phyloP scores from a whole-genome alignment of 495 filamentous ascomycete genomes.

The Pyrenula aspistea region DNA sequence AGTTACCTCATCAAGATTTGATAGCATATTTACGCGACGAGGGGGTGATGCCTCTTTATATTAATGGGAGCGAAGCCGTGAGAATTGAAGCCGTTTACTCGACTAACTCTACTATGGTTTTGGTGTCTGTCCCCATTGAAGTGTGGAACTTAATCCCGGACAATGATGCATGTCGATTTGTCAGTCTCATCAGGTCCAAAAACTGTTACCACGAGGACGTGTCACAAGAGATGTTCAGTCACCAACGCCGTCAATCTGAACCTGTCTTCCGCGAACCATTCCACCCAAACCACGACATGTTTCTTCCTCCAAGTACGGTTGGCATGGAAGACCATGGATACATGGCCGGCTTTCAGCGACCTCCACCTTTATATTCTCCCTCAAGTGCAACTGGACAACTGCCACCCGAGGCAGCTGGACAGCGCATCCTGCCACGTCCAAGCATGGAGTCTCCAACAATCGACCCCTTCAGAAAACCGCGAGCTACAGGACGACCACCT shows the following conservation, averaged over 20 bases:
- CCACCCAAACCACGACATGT: neutral
- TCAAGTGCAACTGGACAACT: neutral
- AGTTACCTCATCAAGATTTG: neutral
- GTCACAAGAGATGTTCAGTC: neutral
- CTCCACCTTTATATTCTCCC: neutral
- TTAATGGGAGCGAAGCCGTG: neutral
- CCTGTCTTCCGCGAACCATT: neutral
- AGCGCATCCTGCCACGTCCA: neutral
- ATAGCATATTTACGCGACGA: neutral
- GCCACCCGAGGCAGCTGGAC: neutral
- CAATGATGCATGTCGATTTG: neutral
- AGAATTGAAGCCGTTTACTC: neutral
- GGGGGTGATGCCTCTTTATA: neutral
- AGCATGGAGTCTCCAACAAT: neutral
- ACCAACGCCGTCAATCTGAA: neutral
- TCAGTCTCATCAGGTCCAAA: neutral
- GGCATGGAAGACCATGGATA: neutral
- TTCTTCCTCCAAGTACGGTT: neutral
- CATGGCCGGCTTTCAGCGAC: neutral
- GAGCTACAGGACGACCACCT: neutral
- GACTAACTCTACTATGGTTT: neutral
- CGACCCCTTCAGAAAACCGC: neutral
- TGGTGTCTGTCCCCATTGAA: neutral
- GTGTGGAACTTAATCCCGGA: neutral
- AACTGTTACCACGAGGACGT: neutral